Conservation (phyloP, 306 rosid genomes). For the Chamaecrista fasciculata region DNA sequence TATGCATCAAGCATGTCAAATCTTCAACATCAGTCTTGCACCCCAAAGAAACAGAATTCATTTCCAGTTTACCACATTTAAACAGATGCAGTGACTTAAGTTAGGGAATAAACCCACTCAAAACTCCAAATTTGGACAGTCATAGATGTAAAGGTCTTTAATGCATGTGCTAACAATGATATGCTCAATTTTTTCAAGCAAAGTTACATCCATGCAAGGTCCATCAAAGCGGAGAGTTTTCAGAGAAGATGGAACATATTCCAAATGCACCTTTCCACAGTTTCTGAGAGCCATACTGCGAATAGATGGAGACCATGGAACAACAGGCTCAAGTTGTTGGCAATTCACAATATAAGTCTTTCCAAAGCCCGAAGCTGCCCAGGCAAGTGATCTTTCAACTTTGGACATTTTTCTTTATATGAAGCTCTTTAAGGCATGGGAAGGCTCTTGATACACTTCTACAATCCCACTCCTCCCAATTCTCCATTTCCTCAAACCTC, state of each 20-base stretch:
- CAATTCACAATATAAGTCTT: background rate
- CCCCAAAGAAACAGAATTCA: background rate
- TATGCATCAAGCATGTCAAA: rapidly evolving
- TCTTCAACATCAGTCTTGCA: no score
- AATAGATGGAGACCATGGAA: background rate
- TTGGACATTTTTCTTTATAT: background rate
- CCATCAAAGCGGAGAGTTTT: background rate
- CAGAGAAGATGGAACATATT: background rate
- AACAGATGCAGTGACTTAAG: rapidly evolving
- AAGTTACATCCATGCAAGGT: background rate
- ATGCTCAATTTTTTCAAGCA: conserved; percentile 13
- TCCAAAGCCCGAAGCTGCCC: background rate
- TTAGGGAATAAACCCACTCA: background rate
- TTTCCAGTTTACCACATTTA: background rate
- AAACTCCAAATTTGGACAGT: background rate
- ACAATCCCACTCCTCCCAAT: conserved; percentile 19
- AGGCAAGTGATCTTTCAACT: background rate
- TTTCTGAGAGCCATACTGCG: background rate
- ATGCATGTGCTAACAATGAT: background rate
- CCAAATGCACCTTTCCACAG: background rate
- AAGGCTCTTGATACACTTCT: background rate
- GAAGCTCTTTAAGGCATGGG: background rate
- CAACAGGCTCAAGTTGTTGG: background rate
- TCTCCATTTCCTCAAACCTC: background rate
- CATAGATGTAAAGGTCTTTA: background rate